These are phyloP conservation scores for Diaporthe ampelina DNA, from an alignment of 2,329 filamentous ascomycete species.

Conservation along the genomic window DNA sequence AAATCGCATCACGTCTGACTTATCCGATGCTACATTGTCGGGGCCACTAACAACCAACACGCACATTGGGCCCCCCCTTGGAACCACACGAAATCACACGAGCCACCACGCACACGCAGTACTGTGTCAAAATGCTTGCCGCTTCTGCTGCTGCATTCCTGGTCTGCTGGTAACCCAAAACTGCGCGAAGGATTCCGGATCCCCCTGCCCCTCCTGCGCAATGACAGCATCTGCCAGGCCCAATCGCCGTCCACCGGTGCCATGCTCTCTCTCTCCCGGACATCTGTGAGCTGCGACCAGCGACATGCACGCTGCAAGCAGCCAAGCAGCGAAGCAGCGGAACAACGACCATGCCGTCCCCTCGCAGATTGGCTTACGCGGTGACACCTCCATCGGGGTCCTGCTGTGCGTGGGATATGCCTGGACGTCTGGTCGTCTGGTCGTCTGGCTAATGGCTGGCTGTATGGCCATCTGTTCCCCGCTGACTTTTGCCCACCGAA, in stretches of 20 bases:
- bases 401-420: neutral
- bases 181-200: conserved; percentile 35
- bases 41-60: conserved; percentile 21
- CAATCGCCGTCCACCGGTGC: conserved; percentile 7
- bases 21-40: conserved; percentile 12
- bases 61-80: conserved; percentile 19
- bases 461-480: neutral
- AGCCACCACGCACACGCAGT: neutral
- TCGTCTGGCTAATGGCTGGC: neutral
- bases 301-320: neutral
- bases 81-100: conserved; percentile 33
- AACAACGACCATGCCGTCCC: neutral
- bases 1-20: conserved; percentile 1
- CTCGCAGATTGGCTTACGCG: conserved; percentile 26
- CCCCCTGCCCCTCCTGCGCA: conserved; percentile 30
- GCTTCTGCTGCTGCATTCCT: conserved; percentile 8
- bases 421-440: neutral
- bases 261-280: no score
- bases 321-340: neutral
- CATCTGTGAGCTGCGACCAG: neutral
- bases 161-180: conserved; percentile 29
- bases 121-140: neutral
- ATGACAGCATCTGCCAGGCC: conserved; percentile 34
- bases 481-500: neutral
- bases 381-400: conserved; percentile 10